phyloP scores from a whole-genome alignment of 306 rosid species.

The Dalbergia cultrata region DNA sequence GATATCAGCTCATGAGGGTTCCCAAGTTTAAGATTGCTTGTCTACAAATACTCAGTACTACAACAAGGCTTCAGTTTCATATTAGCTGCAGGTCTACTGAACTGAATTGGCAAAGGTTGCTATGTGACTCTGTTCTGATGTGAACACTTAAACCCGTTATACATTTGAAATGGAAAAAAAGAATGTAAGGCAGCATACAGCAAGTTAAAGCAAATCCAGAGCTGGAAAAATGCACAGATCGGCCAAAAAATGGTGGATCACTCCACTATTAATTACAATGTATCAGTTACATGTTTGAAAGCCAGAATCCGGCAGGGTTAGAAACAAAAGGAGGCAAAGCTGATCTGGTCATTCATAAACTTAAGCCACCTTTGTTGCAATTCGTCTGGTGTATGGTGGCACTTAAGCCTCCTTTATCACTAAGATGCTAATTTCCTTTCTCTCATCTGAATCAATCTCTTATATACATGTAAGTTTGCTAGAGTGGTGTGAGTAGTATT shows the following conservation, averaged over 20 bases:
- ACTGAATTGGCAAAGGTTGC: neutral
- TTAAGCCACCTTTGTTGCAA: slow-evolving; percentile 14
- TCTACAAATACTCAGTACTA: neutral
- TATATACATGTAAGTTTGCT: slow-evolving; percentile 42
- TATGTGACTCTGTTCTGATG: neutral
- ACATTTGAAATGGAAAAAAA: too few species aligned
- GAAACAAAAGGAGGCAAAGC: slow-evolving; percentile 7
- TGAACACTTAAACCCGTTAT: neutral
- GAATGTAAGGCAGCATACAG: neutral
- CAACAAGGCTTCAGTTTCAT: neutral
- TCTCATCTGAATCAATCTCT: slow-evolving; percentile 44
- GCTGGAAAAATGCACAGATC: neutral
- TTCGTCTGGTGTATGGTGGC: slow-evolving; percentile 36
- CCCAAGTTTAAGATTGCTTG: neutral
- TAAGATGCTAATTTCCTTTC: slow-evolving; percentile 13
- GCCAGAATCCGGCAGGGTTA: slow-evolving; percentile 8
- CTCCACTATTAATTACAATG: slow-evolving; percentile 28
- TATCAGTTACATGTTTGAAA: slow-evolving; percentile 27
- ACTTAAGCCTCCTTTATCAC: slow-evolving; percentile 36
- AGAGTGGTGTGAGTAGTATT: slow-evolving; percentile 32
- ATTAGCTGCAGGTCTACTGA: neutral
- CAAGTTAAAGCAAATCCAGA: neutral
- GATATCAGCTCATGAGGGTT: neutral
- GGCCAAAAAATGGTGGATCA: slow-evolving; percentile 35
- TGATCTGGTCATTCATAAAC: neutral